Evolutionary conservation across 2,329 filamentous ascomycete genomes (phyloP).

Genomic region (Trichoderma brevicompactum): DNA sequence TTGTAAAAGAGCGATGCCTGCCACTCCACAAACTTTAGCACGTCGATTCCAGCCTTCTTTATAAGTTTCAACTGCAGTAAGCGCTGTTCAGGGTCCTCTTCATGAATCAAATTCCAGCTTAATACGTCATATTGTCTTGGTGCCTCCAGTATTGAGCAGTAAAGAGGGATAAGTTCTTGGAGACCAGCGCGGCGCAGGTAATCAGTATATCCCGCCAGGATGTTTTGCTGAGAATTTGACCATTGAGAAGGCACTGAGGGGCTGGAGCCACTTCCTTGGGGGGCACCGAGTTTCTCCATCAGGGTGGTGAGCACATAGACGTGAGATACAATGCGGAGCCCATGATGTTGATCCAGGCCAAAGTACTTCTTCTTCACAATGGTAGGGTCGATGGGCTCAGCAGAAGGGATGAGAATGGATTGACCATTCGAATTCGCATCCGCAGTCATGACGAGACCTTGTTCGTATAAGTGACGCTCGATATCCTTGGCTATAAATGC

Average conservation of each 20-base stretch:
- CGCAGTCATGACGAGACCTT: conserved; percentile 51
- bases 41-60: conserved; percentile 72
- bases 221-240: conserved; percentile 67
- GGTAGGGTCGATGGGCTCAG: conserved; percentile 37
- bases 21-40: conserved; percentile 71
- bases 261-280: conserved; percentile 30
- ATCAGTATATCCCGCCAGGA: conserved; percentile 81
- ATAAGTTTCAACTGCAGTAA: conserved; percentile 74
- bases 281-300: conserved; percentile 60
- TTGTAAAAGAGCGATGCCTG: conserved; percentile 62
- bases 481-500: conserved; percentile 70
- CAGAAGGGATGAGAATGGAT: conserved; percentile 39
- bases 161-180: conserved; percentile 81
- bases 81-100: conserved; percentile 69
- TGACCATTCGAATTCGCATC: conserved; percentile 34
- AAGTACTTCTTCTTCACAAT: conserved; percentile 55
- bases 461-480: conserved; percentile 60
- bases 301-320: conserved; percentile 67
- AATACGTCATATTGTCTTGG: conserved; percentile 71
- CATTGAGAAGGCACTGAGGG: conserved; percentile 33
- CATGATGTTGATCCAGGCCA: conserved; percentile 61
- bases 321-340: conserved; percentile 71
- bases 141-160: conserved; percentile 76
- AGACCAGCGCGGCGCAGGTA: conserved; percentile 74
- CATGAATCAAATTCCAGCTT: conserved; percentile 74